Evolutionary conservation across 768 basidiomycete genomes (phyloP), one percentile per base, ranked within the genome.

Genomic region (Candolleomyces efflorescens): DNA sequence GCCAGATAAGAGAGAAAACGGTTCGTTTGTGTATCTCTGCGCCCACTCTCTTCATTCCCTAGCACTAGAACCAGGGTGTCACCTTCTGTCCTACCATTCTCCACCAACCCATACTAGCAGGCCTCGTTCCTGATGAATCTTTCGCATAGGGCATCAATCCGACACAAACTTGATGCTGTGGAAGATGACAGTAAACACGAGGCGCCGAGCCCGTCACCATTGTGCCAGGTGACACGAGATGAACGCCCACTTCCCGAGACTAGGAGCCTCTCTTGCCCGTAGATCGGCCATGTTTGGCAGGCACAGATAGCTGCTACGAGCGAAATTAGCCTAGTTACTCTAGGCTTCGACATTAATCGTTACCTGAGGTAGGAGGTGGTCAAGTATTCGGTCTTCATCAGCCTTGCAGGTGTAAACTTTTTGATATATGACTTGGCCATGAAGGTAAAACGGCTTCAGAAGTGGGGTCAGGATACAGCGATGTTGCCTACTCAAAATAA

Each of bases 141-240:
- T n/a, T 94, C 93, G 63, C 79, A 71, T 15, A 95, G 66, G 65
- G 85, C 83, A 64, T 99, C 95, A 10, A 98, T 79, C 49, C 96
- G 76, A 64, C 90, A 94, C 18, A 98, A 72, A 1, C 95, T 96
- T 9, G 88, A 87, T 5, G 85, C 92, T 12, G 89, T 92, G 0
- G 85, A 89, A 17, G 88, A 89, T 1, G 89, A 94, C 18, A 95
- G 71, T 62, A 92, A 63, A 18, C 72, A 79, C 51, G 77, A 82
- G 18, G 71, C 76, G 20, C 64, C 79, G 1, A 92, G 75, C 1
- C 93, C 92, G 47, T 85, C 85, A 2, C 81, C 83, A 49, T 76
- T 79, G 69, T 97, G 90, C 96, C 96, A 98, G 1, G 74, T 76
- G 0, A 89, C 89, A 1, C 87, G 83, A n/a, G n/a, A 54, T 91